phyloP scores from a whole-genome alignment of 2,329 filamentous ascomycete genomes.

The Neofusicoccum cordaticola region DNA sequence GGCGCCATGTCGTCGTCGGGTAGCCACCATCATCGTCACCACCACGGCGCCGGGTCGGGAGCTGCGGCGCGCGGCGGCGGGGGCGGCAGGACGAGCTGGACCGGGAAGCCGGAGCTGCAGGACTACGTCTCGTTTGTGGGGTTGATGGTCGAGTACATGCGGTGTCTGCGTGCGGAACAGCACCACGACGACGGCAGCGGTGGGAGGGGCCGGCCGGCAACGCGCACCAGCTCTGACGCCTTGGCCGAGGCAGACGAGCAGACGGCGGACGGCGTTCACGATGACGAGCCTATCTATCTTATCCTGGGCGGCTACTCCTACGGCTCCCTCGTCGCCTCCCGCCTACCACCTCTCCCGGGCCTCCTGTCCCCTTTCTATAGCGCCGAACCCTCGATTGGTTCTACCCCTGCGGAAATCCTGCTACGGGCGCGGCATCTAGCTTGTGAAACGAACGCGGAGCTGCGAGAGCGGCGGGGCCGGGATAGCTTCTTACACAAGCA shows the following conservation, averaged over 20 bases:
- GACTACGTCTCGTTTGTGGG: conserved; percentile 84
- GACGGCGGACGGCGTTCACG: neutral
- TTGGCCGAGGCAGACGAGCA: neutral
- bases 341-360: conserved; percentile 58
- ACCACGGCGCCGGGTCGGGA: neutral
- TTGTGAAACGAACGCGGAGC: conserved; percentile 55
- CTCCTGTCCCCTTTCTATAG: conserved; percentile 59
- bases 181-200: neutral
- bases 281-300: conserved; percentile 32
- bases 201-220: neutral
- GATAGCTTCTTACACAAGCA: no score
- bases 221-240: neutral
- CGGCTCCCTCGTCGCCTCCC: conserved; percentile 75
- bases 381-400: conserved; percentile 36
- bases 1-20: conserved; percentile 67
- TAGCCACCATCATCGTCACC: neutral
- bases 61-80: neutral
- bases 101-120: conserved; percentile 70
- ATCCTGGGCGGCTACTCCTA: conserved; percentile 86
- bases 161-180: neutral
- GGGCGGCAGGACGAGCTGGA: conserved; percentile 81
- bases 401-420: conserved; percentile 61
- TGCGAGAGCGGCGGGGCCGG: no score
- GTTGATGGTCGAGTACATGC: conserved; percentile 71
- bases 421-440: conserved; percentile 68